Conservation (phyloP, 169 alveolate genomes). For the Plasmodium blacklocki region DNA sequence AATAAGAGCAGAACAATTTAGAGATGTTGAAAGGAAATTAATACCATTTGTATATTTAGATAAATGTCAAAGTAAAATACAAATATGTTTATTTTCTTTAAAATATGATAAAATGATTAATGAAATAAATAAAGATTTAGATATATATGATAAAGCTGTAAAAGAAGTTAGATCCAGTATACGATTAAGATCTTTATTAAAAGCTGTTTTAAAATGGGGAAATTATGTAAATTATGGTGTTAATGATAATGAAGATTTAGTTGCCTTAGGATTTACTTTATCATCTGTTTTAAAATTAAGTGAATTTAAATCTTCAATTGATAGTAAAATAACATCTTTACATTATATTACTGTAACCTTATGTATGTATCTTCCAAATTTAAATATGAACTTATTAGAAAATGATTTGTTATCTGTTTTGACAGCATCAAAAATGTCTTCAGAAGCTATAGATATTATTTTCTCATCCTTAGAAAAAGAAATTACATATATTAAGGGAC, state of each 20-base stretch:
- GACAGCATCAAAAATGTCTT: conserved; percentile 75
- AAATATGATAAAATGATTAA: conserved; percentile 77
- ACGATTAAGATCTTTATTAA: conserved; percentile 79
- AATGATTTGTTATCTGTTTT: conserved; percentile 46
- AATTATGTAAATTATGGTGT: conserved; percentile 87
- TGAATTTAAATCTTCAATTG: conserved; percentile 84
- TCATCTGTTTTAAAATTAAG: conserved; percentile 83
- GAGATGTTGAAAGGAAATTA: conserved; percentile 79
- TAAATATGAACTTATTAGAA: conserved; percentile 69
- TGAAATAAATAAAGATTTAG: conserved; percentile 76
- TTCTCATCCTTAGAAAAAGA: conserved; percentile 71
- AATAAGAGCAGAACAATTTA: conserved; percentile 45
- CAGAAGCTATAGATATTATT: conserved; percentile 74
- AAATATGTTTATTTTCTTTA: conserved; percentile 75
- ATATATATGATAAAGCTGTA: conserved; percentile 76
- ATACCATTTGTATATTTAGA: conserved; percentile 72
- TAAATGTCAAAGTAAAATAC: conserved; percentile 76
- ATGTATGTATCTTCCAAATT: conserved; percentile 77
- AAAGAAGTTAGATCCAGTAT: conserved; percentile 79
- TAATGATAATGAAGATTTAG: conserved; percentile 73
- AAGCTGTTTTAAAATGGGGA: conserved; percentile 85
- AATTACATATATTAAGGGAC: conserved; percentile 35
- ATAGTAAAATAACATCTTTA: conserved; percentile 82
- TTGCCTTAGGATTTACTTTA: conserved; percentile 83
- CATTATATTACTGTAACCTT: conserved; percentile 84